These are phyloP conservation scores for Passalora sequoiae DNA, from an alignment of 2,329 filamentous ascomycete genomes.

Conservation along the genomic window DNA sequence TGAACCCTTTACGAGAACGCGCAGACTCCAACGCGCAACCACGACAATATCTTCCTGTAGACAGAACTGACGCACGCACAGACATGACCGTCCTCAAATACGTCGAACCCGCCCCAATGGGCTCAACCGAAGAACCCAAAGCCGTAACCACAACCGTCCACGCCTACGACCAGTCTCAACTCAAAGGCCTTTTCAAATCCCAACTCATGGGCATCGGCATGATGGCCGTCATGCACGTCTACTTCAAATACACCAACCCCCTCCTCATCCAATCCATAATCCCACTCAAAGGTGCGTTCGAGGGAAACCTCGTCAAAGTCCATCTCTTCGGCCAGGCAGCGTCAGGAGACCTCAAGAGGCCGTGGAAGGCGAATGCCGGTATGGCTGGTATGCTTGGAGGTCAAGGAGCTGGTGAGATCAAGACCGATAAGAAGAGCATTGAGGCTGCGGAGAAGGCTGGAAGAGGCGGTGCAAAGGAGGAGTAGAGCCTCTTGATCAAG, in stretches of 20 bases:
- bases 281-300: constrained; percentile 89
- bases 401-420: constrained; percentile 62
- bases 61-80: no score
- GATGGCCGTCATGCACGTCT: constrained; percentile 98
- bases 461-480: constrained; percentile 49
- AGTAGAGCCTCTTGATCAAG: constrained; percentile 34
- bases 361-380: constrained; percentile 82
- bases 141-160: constrained; percentile 94
- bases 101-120: constrained; percentile 91
- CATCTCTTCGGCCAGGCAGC: constrained; percentile 84
- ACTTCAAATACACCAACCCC: constrained; percentile 99
- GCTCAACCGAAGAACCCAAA: constrained; percentile 88
- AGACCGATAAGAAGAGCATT: constrained; percentile 69
- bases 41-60: no score
- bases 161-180: constrained; percentile 85
- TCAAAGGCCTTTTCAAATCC: constrained; percentile 77
- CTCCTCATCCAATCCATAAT: constrained; percentile 98
- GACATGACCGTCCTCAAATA: constrained; percentile 98
- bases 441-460: constrained; percentile 49
- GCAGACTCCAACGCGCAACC: no score
- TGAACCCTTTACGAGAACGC: neutral
- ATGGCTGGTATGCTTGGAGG: constrained; percentile 67
- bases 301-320: constrained; percentile 94
- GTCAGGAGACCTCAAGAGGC: constrained; percentile 83
- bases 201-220: constrained; percentile 95